Evolutionary conservation across 768 basidiomycete species (phyloP).

Genomic region (Pulveroboletus sp.): DNA sequence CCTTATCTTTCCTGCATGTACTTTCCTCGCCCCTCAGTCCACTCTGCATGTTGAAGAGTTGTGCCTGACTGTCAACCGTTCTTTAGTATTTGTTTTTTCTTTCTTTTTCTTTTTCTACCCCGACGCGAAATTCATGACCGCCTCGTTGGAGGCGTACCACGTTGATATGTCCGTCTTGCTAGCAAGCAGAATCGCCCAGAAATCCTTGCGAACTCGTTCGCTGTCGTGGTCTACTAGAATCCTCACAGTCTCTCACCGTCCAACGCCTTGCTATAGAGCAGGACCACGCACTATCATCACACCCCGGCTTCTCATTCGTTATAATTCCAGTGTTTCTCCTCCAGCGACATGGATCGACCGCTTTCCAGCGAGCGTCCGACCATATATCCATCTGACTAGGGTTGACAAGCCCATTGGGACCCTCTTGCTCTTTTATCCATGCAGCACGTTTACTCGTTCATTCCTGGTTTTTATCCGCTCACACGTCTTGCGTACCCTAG

Average conservation of each 20-base stretch:
- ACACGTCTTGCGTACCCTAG: slow-evolving; percentile 36
- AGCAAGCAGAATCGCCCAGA: neutral
- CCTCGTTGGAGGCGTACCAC: neutral
- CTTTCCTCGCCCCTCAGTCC: slow-evolving; percentile 5
- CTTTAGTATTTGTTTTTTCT: neutral
- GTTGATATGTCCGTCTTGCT: slow-evolving; percentile 11
- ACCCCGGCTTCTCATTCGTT: slow-evolving; percentile 11
- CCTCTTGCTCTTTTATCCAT: slow-evolving; percentile 87
- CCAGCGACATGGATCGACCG: slow-evolving; percentile 60
- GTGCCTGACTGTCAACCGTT: slow-evolving; percentile 10
- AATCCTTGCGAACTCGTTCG: neutral
- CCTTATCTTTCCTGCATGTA: slow-evolving; percentile 26
- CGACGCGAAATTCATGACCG: neutral
- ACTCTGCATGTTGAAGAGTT: slow-evolving; percentile 17
- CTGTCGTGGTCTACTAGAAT: neutral
- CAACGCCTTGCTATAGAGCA: neutral
- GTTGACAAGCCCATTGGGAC: slow-evolving; percentile 97
- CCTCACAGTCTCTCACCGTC: neutral
- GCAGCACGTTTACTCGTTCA: slow-evolving; percentile 52
- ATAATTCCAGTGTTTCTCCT: slow-evolving; percentile 12
- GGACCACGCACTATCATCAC: neutral
- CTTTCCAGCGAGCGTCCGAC: slow-evolving; percentile 53
- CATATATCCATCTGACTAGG: slow-evolving; percentile 83
- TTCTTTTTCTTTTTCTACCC: no score
- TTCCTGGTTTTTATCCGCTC: neutral